phyloP scores from a whole-genome alignment of 495 filamentous ascomycete species.

The Pseudoneurospora amorphoporcata region DNA sequence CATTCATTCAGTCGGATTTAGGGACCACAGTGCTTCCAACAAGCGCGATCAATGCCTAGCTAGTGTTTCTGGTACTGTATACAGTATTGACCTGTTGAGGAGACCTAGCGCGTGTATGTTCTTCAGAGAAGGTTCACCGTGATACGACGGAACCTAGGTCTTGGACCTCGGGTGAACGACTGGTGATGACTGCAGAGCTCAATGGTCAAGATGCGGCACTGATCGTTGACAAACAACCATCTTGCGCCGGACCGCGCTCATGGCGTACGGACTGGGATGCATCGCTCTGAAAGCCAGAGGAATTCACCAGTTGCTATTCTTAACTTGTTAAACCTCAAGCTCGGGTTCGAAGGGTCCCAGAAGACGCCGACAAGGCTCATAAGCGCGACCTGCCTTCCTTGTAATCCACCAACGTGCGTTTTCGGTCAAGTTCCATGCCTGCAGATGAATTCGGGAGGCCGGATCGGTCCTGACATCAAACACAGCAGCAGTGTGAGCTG shows the following conservation, averaged over 20 bases:
- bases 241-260: not conserved
- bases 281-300: not conserved
- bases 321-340: not conserved
- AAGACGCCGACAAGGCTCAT: not conserved
- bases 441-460: not conserved
- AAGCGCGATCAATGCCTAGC: not conserved
- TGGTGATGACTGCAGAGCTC: not conserved
- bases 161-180: not conserved
- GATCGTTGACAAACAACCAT: not conserved
- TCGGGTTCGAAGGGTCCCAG: not conserved
- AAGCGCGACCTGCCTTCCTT: not conserved
- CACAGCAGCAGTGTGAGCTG: not conserved
- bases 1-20: not conserved
- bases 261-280: not conserved
- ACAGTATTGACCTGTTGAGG: not conserved
- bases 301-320: not conserved
- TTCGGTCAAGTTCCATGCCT: not conserved
- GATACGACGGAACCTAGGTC: not conserved
- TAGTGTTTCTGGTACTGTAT: not conserved
- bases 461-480: not conserved
- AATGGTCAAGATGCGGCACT: not conserved
- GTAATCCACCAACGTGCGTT: not conserved
- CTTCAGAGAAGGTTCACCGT: not conserved
- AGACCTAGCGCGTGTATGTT: not conserved
- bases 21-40: not conserved